phyloP scores from a whole-genome alignment of 2,329 filamentous ascomycete genomes.

The Diaporthe sp. region DNA sequence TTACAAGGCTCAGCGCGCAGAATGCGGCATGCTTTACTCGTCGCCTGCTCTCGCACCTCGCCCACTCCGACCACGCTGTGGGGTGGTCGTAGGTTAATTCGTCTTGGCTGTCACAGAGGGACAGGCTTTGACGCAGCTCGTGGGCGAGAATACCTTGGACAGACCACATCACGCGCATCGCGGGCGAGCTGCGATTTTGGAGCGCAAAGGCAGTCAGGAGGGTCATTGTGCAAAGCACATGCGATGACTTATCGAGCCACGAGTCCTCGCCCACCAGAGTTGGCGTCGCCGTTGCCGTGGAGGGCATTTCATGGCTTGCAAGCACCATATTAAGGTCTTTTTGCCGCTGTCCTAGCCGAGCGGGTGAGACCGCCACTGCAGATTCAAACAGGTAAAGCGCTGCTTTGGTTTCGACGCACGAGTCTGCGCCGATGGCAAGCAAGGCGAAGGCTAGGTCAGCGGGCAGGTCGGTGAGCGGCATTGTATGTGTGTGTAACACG shows the following conservation, averaged over 20 bases:
- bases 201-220: background rate
- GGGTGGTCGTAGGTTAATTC: background rate
- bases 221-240: background rate
- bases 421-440: background rate
- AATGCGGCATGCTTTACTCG: background rate
- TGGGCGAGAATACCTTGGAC: background rate
- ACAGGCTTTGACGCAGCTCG: background rate
- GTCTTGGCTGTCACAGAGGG: too few species aligned
- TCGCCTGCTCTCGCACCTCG: background rate
- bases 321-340: too few species aligned
- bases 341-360: rapidly evolving
- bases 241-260: background rate
- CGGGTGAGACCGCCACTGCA: background rate
- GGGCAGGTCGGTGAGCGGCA: background rate
- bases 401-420: background rate
- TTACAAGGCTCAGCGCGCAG: background rate
- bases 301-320: background rate
- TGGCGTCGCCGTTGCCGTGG: background rate
- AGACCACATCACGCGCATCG: background rate
- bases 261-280: too few species aligned
- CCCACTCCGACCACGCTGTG: background rate
- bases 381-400: background rate
- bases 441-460: background rate
- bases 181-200: background rate
- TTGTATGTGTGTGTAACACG: background rate